Conservation (phyloP, 164 flowering plant species). For the Aristolochia californica region DNA sequence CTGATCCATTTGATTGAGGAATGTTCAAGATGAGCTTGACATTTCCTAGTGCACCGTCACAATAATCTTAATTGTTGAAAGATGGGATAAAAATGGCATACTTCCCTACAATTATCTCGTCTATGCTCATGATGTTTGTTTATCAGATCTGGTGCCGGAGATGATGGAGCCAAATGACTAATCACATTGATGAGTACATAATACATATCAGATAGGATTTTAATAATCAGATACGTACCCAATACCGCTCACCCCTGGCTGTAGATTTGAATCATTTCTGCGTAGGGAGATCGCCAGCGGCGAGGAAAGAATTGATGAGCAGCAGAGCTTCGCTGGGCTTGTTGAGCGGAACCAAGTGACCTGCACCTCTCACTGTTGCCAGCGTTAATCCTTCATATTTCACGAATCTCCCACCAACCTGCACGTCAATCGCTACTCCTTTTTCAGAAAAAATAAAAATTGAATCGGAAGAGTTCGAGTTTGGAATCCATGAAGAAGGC, state of each 20-base stretch:
- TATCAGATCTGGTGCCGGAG: no score
- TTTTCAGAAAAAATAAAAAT: background rate
- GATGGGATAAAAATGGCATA: no score
- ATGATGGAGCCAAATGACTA: no score
- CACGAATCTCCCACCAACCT: constrained; percentile 64
- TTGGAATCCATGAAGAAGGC: background rate
- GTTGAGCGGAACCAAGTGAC: constrained; percentile 63
- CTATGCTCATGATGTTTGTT: no score
- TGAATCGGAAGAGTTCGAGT: background rate
- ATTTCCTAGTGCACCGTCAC: no score
- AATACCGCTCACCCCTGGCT: background rate
- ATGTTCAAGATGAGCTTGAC: no score
- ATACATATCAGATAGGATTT: no score
- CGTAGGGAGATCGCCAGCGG: constrained; percentile 27
- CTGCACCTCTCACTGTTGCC: constrained; percentile 66
- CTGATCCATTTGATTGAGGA: no score
- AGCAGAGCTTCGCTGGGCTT: constrained; percentile 48
- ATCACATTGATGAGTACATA: no score
- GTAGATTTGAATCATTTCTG: background rate
- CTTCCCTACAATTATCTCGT: no score
- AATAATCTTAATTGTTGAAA: no score
- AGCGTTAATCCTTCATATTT: constrained; percentile 50
- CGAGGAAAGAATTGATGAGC: constrained; percentile 44
- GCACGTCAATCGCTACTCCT: constrained; percentile 9
- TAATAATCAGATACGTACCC: no score